These are phyloP conservation scores for Penicillium macrosclerotiorum DNA, from an alignment of 495 filamentous ascomycete species.

Conservation along the genomic window DNA sequence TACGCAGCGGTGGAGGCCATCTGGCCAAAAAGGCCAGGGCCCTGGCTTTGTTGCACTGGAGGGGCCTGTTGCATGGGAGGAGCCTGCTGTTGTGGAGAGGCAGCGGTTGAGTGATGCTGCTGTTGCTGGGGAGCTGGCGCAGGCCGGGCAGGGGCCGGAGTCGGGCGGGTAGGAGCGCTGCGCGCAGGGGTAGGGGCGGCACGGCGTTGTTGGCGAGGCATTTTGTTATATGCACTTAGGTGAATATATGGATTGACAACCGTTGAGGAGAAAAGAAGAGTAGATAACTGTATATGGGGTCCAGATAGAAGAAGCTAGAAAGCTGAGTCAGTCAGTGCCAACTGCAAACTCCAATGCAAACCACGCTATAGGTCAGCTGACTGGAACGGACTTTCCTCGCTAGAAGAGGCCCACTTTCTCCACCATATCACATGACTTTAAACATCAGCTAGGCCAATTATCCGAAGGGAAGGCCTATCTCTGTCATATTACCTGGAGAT, in stretches of 20 bases:
- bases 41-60: slow-evolving; percentile 53
- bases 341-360: slow-evolving; percentile 29
- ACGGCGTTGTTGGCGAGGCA: slow-evolving; percentile 78
- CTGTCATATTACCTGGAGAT: no score
- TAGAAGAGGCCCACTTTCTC: no score
- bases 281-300: slow-evolving; percentile 11
- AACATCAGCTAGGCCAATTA: no score
- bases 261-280: slow-evolving; percentile 4
- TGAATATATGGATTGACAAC: slow-evolving; percentile 9
- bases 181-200: slow-evolving; percentile 52
- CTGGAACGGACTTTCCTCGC: no score
- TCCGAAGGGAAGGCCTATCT: no score
- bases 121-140: slow-evolving; percentile 51
- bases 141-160: slow-evolving; percentile 58
- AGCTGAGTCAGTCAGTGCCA: slow-evolving; percentile 18
- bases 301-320: slow-evolving; percentile 30
- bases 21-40: slow-evolving; percentile 76
- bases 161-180: slow-evolving; percentile 65
- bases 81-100: slow-evolving; percentile 50
- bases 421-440: no score
- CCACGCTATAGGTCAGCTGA: no score
- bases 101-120: slow-evolving; percentile 64
- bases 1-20: slow-evolving; percentile 87
- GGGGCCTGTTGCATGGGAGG: slow-evolving; percentile 38
- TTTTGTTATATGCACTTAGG: slow-evolving; percentile 42